A percentile compares a stretch with the other conserved stretches of the same genome.
These are phyloP conservation scores for Venturia pyrina DNA, from an alignment of 2,329 filamentous ascomycete genomes.

Conservation along the genomic window DNA sequence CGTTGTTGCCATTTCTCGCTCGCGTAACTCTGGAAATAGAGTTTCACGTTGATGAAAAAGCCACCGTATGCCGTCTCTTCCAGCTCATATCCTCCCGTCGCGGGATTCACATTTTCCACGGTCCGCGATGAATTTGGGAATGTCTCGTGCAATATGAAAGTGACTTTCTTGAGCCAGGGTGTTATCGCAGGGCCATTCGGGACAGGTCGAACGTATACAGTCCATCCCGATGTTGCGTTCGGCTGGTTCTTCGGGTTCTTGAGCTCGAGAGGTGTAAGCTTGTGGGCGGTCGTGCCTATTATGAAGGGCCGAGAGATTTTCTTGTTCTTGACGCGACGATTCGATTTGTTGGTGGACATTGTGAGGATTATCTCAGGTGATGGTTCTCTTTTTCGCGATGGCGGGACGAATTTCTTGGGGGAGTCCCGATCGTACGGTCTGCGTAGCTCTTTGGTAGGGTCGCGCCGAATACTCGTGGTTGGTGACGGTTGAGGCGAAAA, in stretches of 20 bases:
- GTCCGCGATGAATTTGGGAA: constrained; percentile 86
- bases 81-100: constrained; percentile 54
- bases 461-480: neutral
- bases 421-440: neutral
- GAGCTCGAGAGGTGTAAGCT: constrained; percentile 56
- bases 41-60: constrained; percentile 90
- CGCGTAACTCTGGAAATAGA: constrained; percentile 82
- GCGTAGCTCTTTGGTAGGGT: neutral
- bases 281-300: constrained; percentile 40
- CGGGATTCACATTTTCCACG: constrained; percentile 58
- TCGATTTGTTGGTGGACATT: constrained; percentile 11
- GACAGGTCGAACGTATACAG: constrained; percentile 83
- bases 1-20: constrained; percentile 93
- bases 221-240: constrained; percentile 95
- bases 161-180: constrained; percentile 92
- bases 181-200: constrained; percentile 78
- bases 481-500: constrained; percentile 1
- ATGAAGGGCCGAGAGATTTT: constrained; percentile 32
- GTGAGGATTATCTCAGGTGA: neutral
- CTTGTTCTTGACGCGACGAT: constrained; percentile 23
- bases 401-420: neutral
- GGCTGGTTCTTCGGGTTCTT: constrained; percentile 61
- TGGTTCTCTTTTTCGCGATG: neutral
- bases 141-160: constrained; percentile 97
- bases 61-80: constrained; percentile 95